These are phyloP conservation scores for Cryptococcus hybrid DNA, from an alignment of 1,284 basidiomycete species.

Conservation along the genomic window DNA sequence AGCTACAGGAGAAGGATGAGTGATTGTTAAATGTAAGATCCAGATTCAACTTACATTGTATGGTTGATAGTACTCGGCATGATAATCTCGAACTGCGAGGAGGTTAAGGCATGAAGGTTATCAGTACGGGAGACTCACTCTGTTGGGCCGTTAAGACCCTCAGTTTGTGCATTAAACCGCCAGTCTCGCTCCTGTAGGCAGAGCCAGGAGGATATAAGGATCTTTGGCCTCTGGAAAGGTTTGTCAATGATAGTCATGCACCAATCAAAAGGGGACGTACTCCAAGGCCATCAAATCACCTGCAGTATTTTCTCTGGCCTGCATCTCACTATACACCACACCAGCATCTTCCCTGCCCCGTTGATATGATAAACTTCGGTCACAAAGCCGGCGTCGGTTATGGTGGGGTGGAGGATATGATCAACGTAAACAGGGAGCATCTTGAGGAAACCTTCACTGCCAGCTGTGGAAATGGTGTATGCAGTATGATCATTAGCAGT, in stretches of 20 bases:
- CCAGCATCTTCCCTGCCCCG: constrained; percentile 84
- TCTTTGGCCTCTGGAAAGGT: constrained; percentile 64
- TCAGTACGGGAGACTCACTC: constrained; percentile 57
- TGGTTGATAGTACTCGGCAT: constrained; percentile 87
- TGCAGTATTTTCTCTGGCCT: constrained; percentile 90
- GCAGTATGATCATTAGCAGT: constrained; percentile 68
- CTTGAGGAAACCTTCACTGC: constrained; percentile 91
- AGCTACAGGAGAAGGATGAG: constrained; percentile 52
- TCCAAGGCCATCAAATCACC: constrained; percentile 84
- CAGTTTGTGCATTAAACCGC: constrained; percentile 90
- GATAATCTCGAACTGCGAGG: constrained; percentile 77
- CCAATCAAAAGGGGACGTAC: constrained; percentile 48
- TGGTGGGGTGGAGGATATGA: constrained; percentile 94
- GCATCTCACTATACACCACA: constrained; percentile 98
- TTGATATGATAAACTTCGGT: constrained; percentile 97
- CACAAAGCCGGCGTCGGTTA: constrained; percentile 84
- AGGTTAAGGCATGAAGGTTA: constrained; percentile 3
- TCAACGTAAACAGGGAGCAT: constrained; percentile 94
- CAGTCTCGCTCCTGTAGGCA: constrained; percentile 94
- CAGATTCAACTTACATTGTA: constrained; percentile 70
- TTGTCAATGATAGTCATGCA: constrained; percentile 11
- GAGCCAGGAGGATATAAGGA: constrained; percentile 76
- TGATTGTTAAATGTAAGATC: background rate
- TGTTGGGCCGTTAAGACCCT: constrained; percentile 83
- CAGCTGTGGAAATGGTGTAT: constrained; percentile 97